A percentile compares a stretch with the other conserved stretches of the same genome.
Evolutionary conservation across 108 stramenopile species (phyloP).

Genomic region (Pseudonitzschia multiseries): DNA sequence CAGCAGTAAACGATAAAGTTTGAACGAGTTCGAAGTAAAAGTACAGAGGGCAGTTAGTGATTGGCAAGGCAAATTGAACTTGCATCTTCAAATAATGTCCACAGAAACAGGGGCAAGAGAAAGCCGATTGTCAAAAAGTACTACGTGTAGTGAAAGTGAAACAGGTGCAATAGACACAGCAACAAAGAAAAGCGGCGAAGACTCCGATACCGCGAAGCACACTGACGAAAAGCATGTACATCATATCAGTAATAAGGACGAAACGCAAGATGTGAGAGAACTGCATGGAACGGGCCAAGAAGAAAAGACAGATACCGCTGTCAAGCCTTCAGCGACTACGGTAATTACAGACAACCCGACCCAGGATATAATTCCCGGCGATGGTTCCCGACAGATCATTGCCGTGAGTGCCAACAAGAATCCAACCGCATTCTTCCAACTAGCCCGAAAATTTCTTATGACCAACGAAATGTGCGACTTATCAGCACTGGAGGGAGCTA

Average conservation of each 20-base stretch:
- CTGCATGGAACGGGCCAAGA: not conserved
- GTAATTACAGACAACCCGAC: not conserved
- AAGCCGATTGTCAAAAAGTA: constrained; percentile 26
- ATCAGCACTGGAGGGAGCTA: constrained; percentile 84
- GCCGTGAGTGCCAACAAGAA: constrained; percentile 86
- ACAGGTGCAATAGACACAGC: constrained; percentile 16
- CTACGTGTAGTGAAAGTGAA: not conserved
- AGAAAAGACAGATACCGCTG: not conserved
- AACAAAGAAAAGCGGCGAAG: not conserved
- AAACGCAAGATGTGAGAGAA: constrained; percentile 4
- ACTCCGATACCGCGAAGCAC: constrained; percentile 1
- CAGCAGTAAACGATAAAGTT: too few species aligned
- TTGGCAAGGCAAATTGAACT: not conserved
- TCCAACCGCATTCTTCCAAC: constrained; percentile 81
- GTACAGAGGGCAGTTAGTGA: not conserved
- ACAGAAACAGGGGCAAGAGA: constrained; percentile 22
- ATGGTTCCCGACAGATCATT: constrained; percentile 61
- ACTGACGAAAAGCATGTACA: not conserved
- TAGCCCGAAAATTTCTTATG: constrained; percentile 80
- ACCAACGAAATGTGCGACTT: constrained; percentile 80
- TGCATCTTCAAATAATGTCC: constrained; percentile 31
- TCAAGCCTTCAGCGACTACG: not conserved
- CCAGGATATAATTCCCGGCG: constrained; percentile 3
- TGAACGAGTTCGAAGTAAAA: too few species aligned
- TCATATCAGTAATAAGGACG: not conserved